Conservation (phyloP, 164 flowering plant genomes). For the Brasenia schreberi region DNA sequence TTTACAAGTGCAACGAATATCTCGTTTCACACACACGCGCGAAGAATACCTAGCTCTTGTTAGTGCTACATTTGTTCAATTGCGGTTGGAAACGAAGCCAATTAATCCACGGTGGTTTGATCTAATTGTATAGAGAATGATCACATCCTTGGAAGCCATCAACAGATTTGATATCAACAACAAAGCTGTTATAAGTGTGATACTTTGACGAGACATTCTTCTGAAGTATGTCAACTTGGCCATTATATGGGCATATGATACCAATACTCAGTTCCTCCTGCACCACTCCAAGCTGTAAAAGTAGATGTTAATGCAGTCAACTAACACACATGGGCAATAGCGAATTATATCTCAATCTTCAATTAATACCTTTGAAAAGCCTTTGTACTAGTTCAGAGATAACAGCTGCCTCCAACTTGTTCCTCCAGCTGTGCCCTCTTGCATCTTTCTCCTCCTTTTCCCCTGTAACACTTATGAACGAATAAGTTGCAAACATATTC, state of each 20-base stretch:
- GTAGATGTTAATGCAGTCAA: background rate
- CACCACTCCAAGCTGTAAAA: slow-evolving; percentile 11
- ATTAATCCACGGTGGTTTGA: slow-evolving; percentile 29
- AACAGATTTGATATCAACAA: slow-evolving; percentile 30
- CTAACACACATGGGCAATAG: background rate
- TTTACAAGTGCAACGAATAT: no score
- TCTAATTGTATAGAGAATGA: slow-evolving; percentile 45
- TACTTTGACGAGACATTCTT: slow-evolving; percentile 21
- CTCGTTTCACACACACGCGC: background rate
- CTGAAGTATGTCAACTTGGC: slow-evolving; percentile 37
- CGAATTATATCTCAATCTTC: background rate
- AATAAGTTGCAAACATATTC: slow-evolving; percentile 33
- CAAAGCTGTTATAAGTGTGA: slow-evolving; percentile 17
- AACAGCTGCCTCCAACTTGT: slow-evolving; percentile 31
- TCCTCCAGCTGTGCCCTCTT: slow-evolving; percentile 15
- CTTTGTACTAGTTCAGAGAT: slow-evolving; percentile 16
- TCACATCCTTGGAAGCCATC: slow-evolving; percentile 56
- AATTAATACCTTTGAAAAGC: slow-evolving; percentile 26
- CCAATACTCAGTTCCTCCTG: slow-evolving; percentile 34
- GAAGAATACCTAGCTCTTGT: slow-evolving; percentile 52
- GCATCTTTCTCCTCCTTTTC: slow-evolving; percentile 20
- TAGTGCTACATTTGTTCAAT: slow-evolving; percentile 49
- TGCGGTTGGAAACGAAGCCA: slow-evolving; percentile 33
- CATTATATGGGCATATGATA: slow-evolving; percentile 51
- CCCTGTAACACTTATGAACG: slow-evolving; percentile 23